Base-by-base conservation (phyloP, 2,329 filamentous ascomycete species). In the Pezicula neosporulosa region DNA sequence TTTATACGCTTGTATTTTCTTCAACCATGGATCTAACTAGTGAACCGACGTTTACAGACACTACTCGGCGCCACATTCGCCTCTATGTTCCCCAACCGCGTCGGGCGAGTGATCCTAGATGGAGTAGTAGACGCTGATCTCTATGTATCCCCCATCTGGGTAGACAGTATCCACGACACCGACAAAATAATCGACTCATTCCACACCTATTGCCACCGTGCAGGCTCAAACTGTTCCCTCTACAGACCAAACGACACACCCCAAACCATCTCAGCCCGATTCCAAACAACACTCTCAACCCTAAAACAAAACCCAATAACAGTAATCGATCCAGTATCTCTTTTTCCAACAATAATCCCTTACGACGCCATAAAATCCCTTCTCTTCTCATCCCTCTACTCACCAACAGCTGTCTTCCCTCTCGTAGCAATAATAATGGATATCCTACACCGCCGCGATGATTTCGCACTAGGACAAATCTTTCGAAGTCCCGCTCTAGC, bases 51-150 rank as follows among this genome's bases (percentile, higher is more conserved):
- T 13, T 52, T 15, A n/a, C 19, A 44, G 42, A 44, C 42, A 10
- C 21, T 44, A 21, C 42, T 73, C 10, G 70, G 70, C 2, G 69
- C 68, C 36, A 70, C 66, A 2, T 72, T 73, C 49, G 70, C 70
- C 10, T 68, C 67, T 3, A 66, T 72, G 66, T 72, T 67, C 49
- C 71, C 71, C 3, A 63, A 59, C 3, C 60, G 65, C 21, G 60
- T 76, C 10, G 71, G 68, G 0, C 67, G 73, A 10, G 55, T 76
- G 33, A 60, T 74, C 12, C 37, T 42, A 24, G 51, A 53, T 21
- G 51, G 51, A 7, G 46, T 46, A 30, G 48, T 50, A 24, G 57
- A 60, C 38, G 42, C 42, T 30, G 42, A 48, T 36, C 44, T 36
- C 28, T 47, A 47, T 24, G 44, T 47, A 15, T 27, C 44, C 30